Evolutionary conservation across 2,329 filamentous ascomycete species (phyloP), one percentile per base, ranked within the genome.

Genomic region (Fusarium dimerum): DNA sequence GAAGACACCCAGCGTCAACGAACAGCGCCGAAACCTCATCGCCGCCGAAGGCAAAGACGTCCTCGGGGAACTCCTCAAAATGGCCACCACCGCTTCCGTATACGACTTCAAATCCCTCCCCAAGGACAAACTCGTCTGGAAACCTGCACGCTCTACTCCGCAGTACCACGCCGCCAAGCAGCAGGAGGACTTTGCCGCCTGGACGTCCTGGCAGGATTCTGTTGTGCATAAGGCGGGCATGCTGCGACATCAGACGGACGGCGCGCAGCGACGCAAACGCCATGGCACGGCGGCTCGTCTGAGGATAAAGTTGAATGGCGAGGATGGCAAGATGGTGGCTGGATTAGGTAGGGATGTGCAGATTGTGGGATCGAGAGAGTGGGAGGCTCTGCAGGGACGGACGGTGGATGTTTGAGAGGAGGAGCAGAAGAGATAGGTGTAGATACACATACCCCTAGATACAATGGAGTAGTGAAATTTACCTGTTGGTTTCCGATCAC

Each of bases 91-190:
- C 2, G 79, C 84, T 5, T 76, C 72, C 55, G 67, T 88, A 10
- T 88, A 83, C 61, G 81, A 89, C 62, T 74, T 90, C n/a, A 72
- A 68, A 7, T 66, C 69, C 29, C 67, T 86, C 57, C 81, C 84
- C 1, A 73, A 79, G 65, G 83, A 88, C 64, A 82, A 78, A 66
- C 75, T 86, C 40, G 80, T 80, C 10, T 90, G 88, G 87, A 79
- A 83, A 57, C 86, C 86, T 18, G 82, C 82, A 18, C 82, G 75
- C 64, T 77, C 76, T 39, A 88, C 84, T 43, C 82, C 86, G 5
- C 80, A 84, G 66, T 90, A 85, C 71, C 83, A 86, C 54, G 84
- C 85, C 10, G 85, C 85, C 16, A 80, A 77, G 67, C 81, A 86
- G 67, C 78, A 76, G 51, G 87, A 90, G 69, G 81, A 88, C 57